Evolutionary conservation across 2,329 filamentous ascomycete species (phyloP).

Genomic region (Harringtonia aguacate): DNA sequence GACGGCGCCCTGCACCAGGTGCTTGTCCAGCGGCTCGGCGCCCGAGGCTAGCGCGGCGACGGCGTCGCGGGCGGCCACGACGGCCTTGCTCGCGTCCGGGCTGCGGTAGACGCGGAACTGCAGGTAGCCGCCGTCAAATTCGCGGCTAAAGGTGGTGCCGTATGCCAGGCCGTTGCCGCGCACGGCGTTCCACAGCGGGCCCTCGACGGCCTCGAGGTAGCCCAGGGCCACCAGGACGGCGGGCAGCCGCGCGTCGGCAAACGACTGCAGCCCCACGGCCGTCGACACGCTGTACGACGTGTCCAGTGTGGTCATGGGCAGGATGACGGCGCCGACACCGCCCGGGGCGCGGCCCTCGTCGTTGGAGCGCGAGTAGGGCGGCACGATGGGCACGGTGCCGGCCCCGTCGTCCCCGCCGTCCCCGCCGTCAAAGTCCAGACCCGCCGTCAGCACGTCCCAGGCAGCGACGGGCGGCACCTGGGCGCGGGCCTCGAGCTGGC

Average conservation of each 20-base stretch:
- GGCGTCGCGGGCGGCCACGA: constrained; percentile 62
- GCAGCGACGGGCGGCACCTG: constrained; percentile 41
- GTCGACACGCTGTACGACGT: constrained; percentile 79
- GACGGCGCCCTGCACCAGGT: constrained; percentile 82
- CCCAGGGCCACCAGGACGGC: constrained; percentile 79
- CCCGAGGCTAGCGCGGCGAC: constrained; percentile 67
- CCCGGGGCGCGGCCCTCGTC: constrained; percentile 66
- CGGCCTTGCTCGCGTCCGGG: constrained; percentile 80
- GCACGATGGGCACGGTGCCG: constrained; percentile 56
- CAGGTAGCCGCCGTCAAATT: constrained; percentile 68
- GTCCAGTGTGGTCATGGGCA: constrained; percentile 88
- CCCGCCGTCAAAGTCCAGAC: constrained; percentile 27
- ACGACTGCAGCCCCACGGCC: constrained; percentile 62
- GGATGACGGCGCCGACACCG: constrained; percentile 60
- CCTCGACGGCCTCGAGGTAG: constrained; percentile 88
- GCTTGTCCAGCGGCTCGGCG: constrained; percentile 59
- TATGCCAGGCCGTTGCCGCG: constrained; percentile 92
- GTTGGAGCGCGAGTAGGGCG: constrained; percentile 61
- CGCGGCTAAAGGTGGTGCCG: constrained; percentile 68
- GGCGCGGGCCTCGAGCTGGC: constrained; percentile 55
- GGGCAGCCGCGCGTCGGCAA: constrained; percentile 66
- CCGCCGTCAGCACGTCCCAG: constrained; percentile 57
- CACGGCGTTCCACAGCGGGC: constrained; percentile 86
- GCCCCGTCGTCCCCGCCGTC: constrained; percentile 9
- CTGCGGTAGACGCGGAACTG: constrained; percentile 84